phyloP scores from a whole-genome alignment of 495 filamentous ascomycete species.

The Niebla homalea region DNA sequence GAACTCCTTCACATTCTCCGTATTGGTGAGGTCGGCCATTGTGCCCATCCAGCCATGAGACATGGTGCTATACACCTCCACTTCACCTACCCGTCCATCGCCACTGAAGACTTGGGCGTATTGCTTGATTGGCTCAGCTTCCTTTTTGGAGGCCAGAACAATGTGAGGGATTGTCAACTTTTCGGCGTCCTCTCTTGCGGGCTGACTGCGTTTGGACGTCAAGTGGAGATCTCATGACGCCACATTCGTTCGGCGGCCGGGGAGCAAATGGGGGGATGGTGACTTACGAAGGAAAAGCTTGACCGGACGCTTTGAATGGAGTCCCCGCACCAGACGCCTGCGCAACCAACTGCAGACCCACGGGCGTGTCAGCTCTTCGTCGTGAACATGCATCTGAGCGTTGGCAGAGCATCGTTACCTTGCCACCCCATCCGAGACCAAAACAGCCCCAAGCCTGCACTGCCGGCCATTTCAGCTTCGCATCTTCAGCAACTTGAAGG shows the following conservation, averaged over 20 bases:
- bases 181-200: slow-evolving; percentile 25
- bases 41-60: slow-evolving; percentile 52
- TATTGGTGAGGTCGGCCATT: slow-evolving; percentile 34
- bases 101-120: slow-evolving; percentile 17
- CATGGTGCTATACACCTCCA: slow-evolving; percentile 39
- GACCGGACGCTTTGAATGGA: not conserved
- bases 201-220: not conserved
- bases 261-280: not conserved
- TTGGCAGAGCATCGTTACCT: not conserved
- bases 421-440: slow-evolving; percentile 1
- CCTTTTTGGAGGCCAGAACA: slow-evolving; percentile 37
- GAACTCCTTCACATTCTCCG: slow-evolving; percentile 36
- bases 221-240: too few relatives aligned
- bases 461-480: slow-evolving; percentile 1
- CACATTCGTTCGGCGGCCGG: too few relatives aligned
- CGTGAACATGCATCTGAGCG: not conserved
- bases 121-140: slow-evolving; percentile 27
- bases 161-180: slow-evolving; percentile 38
- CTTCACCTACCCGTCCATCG: slow-evolving; percentile 15
- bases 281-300: slow-evolving; percentile 2
- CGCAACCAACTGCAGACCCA: not conserved
- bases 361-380: not conserved
- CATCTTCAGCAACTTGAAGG: not conserved
- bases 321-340: not conserved
- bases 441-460: slow-evolving; percentile 3